Conservation (phyloP, 202 grass and related monocot genomes). For the Panicum hallii region DNA sequence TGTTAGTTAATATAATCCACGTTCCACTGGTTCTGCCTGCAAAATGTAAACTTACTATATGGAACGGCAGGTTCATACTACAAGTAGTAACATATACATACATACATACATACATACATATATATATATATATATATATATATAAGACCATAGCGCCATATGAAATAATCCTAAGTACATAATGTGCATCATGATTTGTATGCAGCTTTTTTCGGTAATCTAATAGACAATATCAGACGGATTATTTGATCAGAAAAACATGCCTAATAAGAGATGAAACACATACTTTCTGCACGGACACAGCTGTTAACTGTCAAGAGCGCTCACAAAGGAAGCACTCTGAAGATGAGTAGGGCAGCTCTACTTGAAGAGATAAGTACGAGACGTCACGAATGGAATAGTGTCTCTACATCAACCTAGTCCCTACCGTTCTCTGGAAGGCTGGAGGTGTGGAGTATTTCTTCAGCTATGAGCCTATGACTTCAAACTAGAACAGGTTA, state of each 20-base stretch:
- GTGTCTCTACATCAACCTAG: conserved; percentile 45
- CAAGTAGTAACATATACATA: no score
- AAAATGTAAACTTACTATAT: not conserved
- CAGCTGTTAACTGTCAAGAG: not conserved
- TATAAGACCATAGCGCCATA: not conserved
- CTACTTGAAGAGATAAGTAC: conserved; percentile 32
- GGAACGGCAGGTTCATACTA: not conserved
- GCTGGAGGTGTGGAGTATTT: not conserved
- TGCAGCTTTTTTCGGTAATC: not conserved
- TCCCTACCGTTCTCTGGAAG: conserved; percentile 22
- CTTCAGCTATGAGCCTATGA: no score
- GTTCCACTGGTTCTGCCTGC: no score
- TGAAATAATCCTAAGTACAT: not conserved
- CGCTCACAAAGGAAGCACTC: not conserved
- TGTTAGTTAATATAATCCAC: no score
- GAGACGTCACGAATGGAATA: conserved; percentile 47
- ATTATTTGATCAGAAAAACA: not conserved
- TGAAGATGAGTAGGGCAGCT: conserved; percentile 15
- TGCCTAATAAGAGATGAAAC: not conserved
- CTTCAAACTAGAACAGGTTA: no score
- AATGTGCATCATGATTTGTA: not conserved
- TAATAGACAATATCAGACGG: not conserved
- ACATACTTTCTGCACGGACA: not conserved
- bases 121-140: no score
- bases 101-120: no score